A percentile compares a stretch with the other conserved stretches of the same genome.
phyloP scores from a whole-genome alignment of 306 rosid genomes.

The Cercis canadensis region DNA sequence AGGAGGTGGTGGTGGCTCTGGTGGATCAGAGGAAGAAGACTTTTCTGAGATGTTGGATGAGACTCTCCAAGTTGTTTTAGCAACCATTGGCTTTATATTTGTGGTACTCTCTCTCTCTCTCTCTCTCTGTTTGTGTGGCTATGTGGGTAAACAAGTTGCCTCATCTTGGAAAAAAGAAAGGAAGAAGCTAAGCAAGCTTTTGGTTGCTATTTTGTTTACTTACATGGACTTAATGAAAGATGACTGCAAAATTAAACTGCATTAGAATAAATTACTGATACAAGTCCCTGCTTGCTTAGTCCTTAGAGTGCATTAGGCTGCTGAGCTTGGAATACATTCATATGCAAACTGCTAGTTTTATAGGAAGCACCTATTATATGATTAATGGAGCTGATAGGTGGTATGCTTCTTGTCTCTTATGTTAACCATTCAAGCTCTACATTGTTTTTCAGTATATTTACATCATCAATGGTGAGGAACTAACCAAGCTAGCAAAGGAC shows the following conservation, averaged over 20 bases:
- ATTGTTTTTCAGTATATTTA: constrained; percentile 59
- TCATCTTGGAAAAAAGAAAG: constrained; percentile 18
- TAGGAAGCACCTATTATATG: background rate
- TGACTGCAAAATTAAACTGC: constrained; percentile 16
- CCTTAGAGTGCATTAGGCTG: constrained; percentile 8
- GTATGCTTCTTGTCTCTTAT: constrained; percentile 16
- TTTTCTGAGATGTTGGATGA: constrained; percentile 48
- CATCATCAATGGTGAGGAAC: constrained; percentile 66
- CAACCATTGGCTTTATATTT: constrained; percentile 57
- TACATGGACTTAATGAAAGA: background rate
- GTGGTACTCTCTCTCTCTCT: constrained; percentile 38
- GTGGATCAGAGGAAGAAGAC: constrained; percentile 52
- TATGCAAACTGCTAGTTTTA: background rate
- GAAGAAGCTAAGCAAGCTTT: background rate
- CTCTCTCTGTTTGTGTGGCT: background rate
- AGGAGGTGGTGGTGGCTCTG: constrained; percentile 30
- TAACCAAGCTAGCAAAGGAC: constrained; percentile 64
- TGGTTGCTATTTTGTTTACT: no score
- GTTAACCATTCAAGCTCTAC: constrained; percentile 19
- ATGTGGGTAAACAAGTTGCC: background rate
- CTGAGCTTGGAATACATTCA: constrained; percentile 24
- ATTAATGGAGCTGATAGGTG: constrained; percentile 12
- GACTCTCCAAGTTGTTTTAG: constrained; percentile 58
- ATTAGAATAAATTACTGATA: constrained; percentile 18
- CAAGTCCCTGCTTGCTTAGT: constrained; percentile 2